Evolutionary conservation across 2,329 filamentous ascomycete species (phyloP), one percentile per base, ranked within the genome.

Genomic region (Lasiodiplodia sp.): DNA sequence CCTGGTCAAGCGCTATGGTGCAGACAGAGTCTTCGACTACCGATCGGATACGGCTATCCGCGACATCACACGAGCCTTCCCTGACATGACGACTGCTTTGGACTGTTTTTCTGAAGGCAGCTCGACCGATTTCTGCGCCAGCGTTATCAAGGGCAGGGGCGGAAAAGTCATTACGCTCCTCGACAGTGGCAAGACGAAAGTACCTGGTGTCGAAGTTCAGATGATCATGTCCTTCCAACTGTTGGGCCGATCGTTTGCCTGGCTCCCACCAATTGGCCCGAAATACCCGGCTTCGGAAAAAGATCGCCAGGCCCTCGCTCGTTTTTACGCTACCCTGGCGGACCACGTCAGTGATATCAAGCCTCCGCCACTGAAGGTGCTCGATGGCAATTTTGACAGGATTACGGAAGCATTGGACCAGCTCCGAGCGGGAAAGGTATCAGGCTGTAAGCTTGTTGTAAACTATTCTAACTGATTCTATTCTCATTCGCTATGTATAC

Each of bases 1-100:
- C 0, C 79, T 79, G 58, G 73, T 83, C 21, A 81, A 80, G 70
- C 70, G 72, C 7, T 79, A 86, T 0, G 85, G 85, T 0, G 44
- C 49, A 7, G 25, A 23, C 38, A 18, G 7, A 2, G 51, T 57
- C 16, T 65, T 66, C 23, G n/a, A 66, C 49, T 63, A 34, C 31
- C 31, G 23, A 3, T 34, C 7, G 3, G 14, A 38, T 2, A 66
- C 64, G 16, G 67, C 69, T 14, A 62, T 58, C 16, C 25, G 63
- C 18, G 66, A 55, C 2, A 57, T 71, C 23, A 25, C 53, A 64
- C 53, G 4, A 65, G 57, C 4, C 71, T 63, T 64, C 67, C 69
- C 31, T 4, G 18, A 25, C n/a, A 60, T 38, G 4, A 60, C 31
- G 14, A 14, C 6, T 10, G 56, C 56, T 7, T 10, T 38, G n/a